Percentiles rank a stretch among this genome's conserved stretches.
phyloP scores from a whole-genome alignment of 148 eudicot genomes.

The Persicaria tinctoria region DNA sequence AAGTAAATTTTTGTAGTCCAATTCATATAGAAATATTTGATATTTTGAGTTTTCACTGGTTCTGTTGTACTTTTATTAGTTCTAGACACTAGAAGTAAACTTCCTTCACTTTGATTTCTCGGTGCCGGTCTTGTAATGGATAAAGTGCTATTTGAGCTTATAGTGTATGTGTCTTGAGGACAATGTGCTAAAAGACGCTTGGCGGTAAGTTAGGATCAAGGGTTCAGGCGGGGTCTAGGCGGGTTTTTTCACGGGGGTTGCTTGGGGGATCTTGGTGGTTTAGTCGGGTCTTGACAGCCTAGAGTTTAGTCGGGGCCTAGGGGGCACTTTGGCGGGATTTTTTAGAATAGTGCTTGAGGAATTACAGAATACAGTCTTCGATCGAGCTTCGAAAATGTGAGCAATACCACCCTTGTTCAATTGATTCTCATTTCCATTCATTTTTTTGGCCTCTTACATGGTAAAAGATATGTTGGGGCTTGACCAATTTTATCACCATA shows the following conservation, averaged over 20 bases:
- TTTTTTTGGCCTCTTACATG: not conserved
- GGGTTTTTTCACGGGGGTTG: no score
- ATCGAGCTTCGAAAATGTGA: not conserved
- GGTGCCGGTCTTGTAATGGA: not conserved
- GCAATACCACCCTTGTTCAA: not conserved
- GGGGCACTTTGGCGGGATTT: no score
- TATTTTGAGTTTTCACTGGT: not conserved
- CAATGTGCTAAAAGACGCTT: no score
- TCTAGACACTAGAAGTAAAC: not conserved
- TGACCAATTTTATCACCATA: not conserved
- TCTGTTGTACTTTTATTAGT: not conserved
- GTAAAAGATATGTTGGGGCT: not conserved
- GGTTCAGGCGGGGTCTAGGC: no score
- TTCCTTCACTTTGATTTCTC: not conserved
- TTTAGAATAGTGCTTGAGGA: not conserved
- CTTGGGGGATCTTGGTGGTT: no score
- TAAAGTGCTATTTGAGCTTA: not conserved
- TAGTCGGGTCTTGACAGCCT: no score
- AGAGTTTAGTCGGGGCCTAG: no score
- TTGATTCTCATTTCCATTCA: not conserved
- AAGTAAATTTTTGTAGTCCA: not conserved
- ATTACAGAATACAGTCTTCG: conserved; percentile 2
- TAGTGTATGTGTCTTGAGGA: not conserved
- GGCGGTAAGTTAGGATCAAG: no score
- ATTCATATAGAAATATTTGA: not conserved